These are phyloP conservation scores for Lichtheimia ramosa DNA, from an alignment of 371 early-diverging fungal genomes.

Conservation along the genomic window DNA sequence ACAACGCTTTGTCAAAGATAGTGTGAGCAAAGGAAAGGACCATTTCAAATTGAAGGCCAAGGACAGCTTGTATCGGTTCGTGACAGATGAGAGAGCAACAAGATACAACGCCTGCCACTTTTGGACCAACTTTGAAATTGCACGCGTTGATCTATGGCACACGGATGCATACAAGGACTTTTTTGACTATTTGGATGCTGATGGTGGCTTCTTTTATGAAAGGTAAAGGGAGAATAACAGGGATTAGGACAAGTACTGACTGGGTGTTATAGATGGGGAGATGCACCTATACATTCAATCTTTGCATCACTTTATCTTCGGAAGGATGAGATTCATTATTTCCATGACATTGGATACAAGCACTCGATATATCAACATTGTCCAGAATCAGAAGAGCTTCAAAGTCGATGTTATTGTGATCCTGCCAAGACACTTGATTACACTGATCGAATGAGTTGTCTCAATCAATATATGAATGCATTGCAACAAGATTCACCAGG, in stretches of 20 bases:
- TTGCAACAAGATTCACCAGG: conserved; percentile 1
- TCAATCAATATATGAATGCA: conserved; percentile 34
- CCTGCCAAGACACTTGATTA: conserved; percentile 35
- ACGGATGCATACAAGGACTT: conserved; percentile 53
- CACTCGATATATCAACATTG: conserved; percentile 73
- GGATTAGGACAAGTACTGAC: no score
- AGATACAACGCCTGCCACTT: conserved; percentile 77
- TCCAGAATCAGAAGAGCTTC: conserved; percentile 47
- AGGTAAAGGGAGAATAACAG: conserved; percentile 14
- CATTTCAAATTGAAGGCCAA: conserved; percentile 39
- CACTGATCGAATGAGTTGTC: conserved; percentile 39
- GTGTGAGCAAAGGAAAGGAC: conserved; percentile 20
- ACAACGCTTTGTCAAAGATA: conserved; percentile 52
- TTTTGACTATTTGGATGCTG: conserved; percentile 46
- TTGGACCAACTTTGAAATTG: conserved; percentile 94
- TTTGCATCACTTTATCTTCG: conserved; percentile 68
- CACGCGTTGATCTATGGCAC: conserved; percentile 77
- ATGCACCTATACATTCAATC: conserved; percentile 95
- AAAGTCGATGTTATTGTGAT: conserved; percentile 29
- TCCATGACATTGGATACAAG: conserved; percentile 83
- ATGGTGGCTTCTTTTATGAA: conserved; percentile 74
- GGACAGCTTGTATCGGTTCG: conserved; percentile 34
- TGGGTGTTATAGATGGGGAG: conserved; percentile 95
- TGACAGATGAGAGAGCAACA: conserved; percentile 36
- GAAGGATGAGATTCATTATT: conserved; percentile 82